Base-by-base conservation (phyloP, 805 yeast species). In the Metschnikowia noctiluminum region DNA sequence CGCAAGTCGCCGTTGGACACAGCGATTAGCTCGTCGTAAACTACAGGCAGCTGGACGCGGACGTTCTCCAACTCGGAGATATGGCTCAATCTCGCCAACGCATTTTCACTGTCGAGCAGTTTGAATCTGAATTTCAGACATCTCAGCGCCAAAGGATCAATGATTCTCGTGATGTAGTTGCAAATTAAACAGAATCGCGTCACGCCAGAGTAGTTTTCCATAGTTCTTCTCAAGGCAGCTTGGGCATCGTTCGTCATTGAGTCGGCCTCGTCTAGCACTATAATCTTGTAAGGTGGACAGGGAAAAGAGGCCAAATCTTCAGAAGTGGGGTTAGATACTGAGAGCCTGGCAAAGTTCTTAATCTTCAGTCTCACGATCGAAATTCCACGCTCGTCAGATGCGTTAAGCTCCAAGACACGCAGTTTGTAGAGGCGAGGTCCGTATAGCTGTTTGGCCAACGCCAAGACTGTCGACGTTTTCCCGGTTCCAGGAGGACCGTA, bases 241-340 rank as follows among this genome's bases (percentile, higher is more conserved):
- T 94, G 99, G 0, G 99, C 99, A 59, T 89, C 97, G 38, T 89
- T 80, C 9, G 99, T 94, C 97, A 94, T 94, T 11, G 96, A 89
- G 66, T 94, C 97, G 0, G 97, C 97, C 67, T 91, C 97, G 70
- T 91, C 97, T 46, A 94, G 70, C 38, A 94, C 88, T 54, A 94
- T 86, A 59, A 94, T 82, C 64, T 94, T 94, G 68, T 88, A 94
- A 6, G 98, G 97, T 1, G 99, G 98, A 63, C 98, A 92, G 1
- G 98, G 97, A 68, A 90, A 91, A 15, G 82, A 78, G 37, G 71
- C 79, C 43, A 79, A 66, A 58, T 87, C 94, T 37, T 82, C 85
- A 13, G 76, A 72, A 0, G 87, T 63, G 1, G 97, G 95, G 51
- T 85, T 86, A 0, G 97, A 85, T 1, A 91, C 89, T 0, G 90